Percentiles rank a stretch among this genome's conserved stretches.
phyloP scores from a whole-genome alignment of 805 yeast species.

The Candida maris region DNA sequence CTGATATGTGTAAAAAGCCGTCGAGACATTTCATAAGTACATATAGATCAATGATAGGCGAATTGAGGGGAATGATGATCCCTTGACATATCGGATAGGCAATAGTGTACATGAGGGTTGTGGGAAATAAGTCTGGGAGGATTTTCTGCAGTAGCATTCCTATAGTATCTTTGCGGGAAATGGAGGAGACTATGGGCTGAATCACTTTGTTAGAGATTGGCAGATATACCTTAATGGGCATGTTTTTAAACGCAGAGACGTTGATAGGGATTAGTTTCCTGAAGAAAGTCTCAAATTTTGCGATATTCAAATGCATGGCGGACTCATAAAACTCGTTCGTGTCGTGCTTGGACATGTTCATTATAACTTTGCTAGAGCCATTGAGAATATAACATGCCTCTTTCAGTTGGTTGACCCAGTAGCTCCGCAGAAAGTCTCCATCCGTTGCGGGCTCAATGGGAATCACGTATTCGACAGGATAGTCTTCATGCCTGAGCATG shows the following conservation, averaged over 20 bases:
- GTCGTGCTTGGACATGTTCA: slow-evolving; percentile 66
- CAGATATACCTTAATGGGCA: slow-evolving; percentile 49
- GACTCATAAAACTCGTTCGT: slow-evolving; percentile 54
- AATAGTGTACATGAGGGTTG: slow-evolving; percentile 31
- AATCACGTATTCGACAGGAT: slow-evolving; percentile 44
- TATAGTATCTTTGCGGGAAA: slow-evolving; percentile 27
- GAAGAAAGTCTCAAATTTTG: slow-evolving; percentile 19
- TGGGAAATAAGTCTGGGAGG: slow-evolving; percentile 47
- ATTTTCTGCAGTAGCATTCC: slow-evolving; percentile 37
- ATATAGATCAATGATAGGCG: slow-evolving; percentile 46
- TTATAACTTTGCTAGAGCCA: slow-evolving; percentile 77
- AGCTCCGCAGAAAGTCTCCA: slow-evolving; percentile 36
- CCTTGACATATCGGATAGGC: slow-evolving; percentile 56
- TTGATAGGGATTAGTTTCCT: slow-evolving; percentile 27
- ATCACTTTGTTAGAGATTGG: slow-evolving; percentile 35
- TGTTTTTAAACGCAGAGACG: slow-evolving; percentile 25
- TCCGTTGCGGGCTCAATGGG: slow-evolving; percentile 25
- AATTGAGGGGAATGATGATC: slow-evolving; percentile 41
- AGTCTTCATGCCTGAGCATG: slow-evolving; percentile 36
- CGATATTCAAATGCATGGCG: slow-evolving; percentile 27
- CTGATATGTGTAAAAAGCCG: slow-evolving; percentile 59
- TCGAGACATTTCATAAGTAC: slow-evolving; percentile 48
- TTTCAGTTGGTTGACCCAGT: slow-evolving; percentile 76
- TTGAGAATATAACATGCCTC: slow-evolving; percentile 74
- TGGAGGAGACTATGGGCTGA: slow-evolving; percentile 28